These are phyloP conservation scores for Ophiognomonia clavigignenti-juglandacearum DNA, from an alignment of 2,329 filamentous ascomycete species.

Conservation along the genomic window DNA sequence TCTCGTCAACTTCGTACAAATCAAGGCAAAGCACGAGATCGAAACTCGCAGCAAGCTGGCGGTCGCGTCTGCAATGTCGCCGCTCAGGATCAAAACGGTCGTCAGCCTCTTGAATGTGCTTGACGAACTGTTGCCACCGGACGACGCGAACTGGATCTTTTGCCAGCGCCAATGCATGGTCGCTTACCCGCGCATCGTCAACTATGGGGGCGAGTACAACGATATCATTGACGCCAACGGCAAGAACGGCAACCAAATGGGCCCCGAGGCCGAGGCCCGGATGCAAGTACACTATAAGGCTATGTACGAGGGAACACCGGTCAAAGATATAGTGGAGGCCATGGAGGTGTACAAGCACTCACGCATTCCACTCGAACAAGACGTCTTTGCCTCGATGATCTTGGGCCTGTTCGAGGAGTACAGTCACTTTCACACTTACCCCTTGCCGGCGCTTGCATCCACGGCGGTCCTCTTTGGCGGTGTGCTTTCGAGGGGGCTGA, in stretches of 20 bases:
- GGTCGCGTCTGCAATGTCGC: constrained; percentile 60
- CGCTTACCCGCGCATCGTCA: constrained; percentile 89
- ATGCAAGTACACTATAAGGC: constrained; percentile 98
- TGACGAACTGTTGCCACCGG: constrained; percentile 57
- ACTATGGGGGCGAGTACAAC: constrained; percentile 90
- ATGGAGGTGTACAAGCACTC: constrained; percentile 87
- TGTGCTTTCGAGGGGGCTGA: constrained; percentile 88
- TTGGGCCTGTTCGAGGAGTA: constrained; percentile 97
- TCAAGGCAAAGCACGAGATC: constrained; percentile 79
- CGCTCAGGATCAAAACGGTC: constrained; percentile 80
- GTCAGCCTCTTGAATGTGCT: constrained; percentile 75
- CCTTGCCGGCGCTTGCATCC: constrained; percentile 89
- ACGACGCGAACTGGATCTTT: constrained; percentile 63
- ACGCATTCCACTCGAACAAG: constrained; percentile 76
- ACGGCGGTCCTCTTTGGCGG: constrained; percentile 96
- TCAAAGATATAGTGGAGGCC: constrained; percentile 78
- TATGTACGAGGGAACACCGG: constrained; percentile 85
- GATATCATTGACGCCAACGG: constrained; percentile 86
- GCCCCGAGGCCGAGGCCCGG: constrained; percentile 72
- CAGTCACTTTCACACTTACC: constrained; percentile 90
- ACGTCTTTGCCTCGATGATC: constrained; percentile 97
- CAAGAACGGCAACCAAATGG: constrained; percentile 73
- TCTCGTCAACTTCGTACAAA: constrained; percentile 74
- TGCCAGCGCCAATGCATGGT: constrained; percentile 87
- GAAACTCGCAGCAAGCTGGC: constrained; percentile 50